Percentiles rank a stretch among this genome's conserved stretches.
Evolutionary conservation across 805 yeast species (phyloP).

Genomic region (Ogataea methylovora): DNA sequence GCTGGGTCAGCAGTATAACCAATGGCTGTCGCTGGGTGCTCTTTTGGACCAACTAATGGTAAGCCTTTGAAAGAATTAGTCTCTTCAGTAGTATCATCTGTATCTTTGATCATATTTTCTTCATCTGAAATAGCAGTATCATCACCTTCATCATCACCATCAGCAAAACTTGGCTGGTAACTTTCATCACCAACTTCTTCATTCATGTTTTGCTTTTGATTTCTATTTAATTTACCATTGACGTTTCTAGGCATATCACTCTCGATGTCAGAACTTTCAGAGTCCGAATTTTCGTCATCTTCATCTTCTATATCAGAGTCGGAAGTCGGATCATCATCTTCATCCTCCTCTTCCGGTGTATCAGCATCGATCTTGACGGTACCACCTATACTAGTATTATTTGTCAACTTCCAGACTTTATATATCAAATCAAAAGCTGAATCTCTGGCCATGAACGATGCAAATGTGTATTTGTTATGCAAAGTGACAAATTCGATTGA

Average conservation of each 20-base stretch:
- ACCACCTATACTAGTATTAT: slow-evolving; percentile 17
- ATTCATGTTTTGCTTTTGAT: too few relatives aligned
- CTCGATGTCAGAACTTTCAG: too few relatives aligned
- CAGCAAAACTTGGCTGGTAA: slow-evolving; percentile 16
- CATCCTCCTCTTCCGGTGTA: slow-evolving; percentile 25
- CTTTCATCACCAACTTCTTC: not conserved
- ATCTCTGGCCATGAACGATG: slow-evolving; percentile 59
- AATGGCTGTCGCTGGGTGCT: slow-evolving; percentile 27
- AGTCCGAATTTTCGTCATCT: not conserved
- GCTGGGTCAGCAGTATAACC: slow-evolving; percentile 35
- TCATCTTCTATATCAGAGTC: slow-evolving; percentile 13
- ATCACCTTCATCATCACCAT: slow-evolving; percentile 13
- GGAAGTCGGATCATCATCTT: slow-evolving; percentile 20
- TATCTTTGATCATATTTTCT: slow-evolving; percentile 25
- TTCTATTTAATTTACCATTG: not conserved
- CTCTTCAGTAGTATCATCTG: slow-evolving; percentile 10
- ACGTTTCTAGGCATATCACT: too few relatives aligned
- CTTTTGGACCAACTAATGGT: slow-evolving; percentile 29
- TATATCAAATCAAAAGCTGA: slow-evolving; percentile 41
- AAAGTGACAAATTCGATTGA: slow-evolving; percentile 58
- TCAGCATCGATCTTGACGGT: slow-evolving; percentile 14
- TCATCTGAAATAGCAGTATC: slow-evolving; percentile 22
- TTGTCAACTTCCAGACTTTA: slow-evolving; percentile 51
- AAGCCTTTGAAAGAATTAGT: slow-evolving; percentile 29
- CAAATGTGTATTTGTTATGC: slow-evolving; percentile 56